phyloP scores from a whole-genome alignment of 805 yeast species.

The Barnettozyma salicaria region DNA sequence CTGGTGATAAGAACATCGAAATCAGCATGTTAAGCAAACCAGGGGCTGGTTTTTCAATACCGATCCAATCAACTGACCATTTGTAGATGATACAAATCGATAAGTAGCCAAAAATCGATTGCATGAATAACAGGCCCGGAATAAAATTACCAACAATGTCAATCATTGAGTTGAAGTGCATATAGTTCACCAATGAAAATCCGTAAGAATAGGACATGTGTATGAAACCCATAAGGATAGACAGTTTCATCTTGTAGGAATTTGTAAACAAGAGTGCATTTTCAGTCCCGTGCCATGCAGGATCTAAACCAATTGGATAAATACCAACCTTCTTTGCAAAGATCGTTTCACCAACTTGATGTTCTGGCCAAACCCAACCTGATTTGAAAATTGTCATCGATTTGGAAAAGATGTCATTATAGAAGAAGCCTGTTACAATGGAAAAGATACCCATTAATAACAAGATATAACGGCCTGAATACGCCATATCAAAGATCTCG shows the following conservation, averaged over 20 bases:
- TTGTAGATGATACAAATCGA: slow-evolving; percentile 83
- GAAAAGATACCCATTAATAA: slow-evolving; percentile 92
- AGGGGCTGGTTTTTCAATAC: slow-evolving; percentile 74
- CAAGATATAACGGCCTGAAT: slow-evolving; percentile 83
- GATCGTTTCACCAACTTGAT: slow-evolving; percentile 60
- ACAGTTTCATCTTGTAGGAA: slow-evolving; percentile 95
- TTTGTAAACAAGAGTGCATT: slow-evolving; percentile 85
- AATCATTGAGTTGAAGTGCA: slow-evolving; percentile 60
- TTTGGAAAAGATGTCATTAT: slow-evolving; percentile 89
- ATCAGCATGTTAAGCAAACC: slow-evolving; percentile 92
- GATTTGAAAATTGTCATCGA: slow-evolving; percentile 80
- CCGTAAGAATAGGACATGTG: slow-evolving; percentile 90
- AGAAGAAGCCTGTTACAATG: slow-evolving; percentile 89
- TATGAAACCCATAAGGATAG: slow-evolving; percentile 88
- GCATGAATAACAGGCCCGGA: slow-evolving; percentile 94
- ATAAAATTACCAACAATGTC: slow-evolving; percentile 91
- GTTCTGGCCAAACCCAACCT: slow-evolving; percentile 89
- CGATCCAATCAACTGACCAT: slow-evolving; percentile 92
- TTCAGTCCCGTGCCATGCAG: slow-evolving; percentile 96
- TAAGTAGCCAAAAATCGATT: slow-evolving; percentile 90
- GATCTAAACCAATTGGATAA: slow-evolving; percentile 84
- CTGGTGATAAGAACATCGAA: slow-evolving; percentile 93
- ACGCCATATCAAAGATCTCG: slow-evolving; percentile 97
- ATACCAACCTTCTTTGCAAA: slow-evolving; percentile 61
- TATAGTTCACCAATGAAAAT: slow-evolving; percentile 78